A percentile compares a stretch with the other conserved stretches of the same genome.
These are phyloP conservation scores for Stevia rebaudiana DNA, from an alignment of 140 eudicot species.

Conservation along the genomic window DNA sequence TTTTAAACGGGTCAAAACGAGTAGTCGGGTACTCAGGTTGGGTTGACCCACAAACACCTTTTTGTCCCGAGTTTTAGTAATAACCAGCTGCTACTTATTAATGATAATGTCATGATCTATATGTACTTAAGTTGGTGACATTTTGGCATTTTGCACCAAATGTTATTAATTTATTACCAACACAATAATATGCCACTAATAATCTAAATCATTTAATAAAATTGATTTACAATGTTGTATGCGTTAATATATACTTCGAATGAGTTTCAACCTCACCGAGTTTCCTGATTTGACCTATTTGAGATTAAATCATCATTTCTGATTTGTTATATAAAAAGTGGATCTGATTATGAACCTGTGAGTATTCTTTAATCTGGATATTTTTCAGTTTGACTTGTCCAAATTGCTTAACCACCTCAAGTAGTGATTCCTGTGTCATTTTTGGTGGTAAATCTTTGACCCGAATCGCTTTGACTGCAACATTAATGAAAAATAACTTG, in stretches of 20 bases:
- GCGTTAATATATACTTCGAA: neutral
- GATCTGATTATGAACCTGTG: conserved; percentile 27
- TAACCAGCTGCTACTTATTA: neutral
- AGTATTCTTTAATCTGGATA: conserved; percentile 48
- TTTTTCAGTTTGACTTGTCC: conserved; percentile 38
- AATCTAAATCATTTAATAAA: neutral
- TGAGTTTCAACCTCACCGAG: neutral
- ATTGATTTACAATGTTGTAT: neutral
- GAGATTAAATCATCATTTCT: neutral
- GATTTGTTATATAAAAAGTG: neutral
- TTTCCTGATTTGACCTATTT: neutral
- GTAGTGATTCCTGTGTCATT: conserved; percentile 32
- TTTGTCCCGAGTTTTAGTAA: neutral
- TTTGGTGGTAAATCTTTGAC: conserved; percentile 46
- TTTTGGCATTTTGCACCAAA: neutral
- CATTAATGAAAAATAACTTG: neutral
- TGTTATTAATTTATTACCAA: neutral
- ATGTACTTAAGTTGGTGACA: neutral
- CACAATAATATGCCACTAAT: neutral
- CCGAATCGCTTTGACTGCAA: conserved; percentile 39
- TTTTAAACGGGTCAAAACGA: neutral
- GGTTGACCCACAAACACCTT: neutral
- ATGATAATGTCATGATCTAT: neutral
- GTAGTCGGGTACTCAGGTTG: neutral
- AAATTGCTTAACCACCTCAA: conserved; percentile 38